These are phyloP conservation scores for Geotrichum macrosporum DNA, from an alignment of 1,139 yeast species.

Conservation along the genomic window DNA sequence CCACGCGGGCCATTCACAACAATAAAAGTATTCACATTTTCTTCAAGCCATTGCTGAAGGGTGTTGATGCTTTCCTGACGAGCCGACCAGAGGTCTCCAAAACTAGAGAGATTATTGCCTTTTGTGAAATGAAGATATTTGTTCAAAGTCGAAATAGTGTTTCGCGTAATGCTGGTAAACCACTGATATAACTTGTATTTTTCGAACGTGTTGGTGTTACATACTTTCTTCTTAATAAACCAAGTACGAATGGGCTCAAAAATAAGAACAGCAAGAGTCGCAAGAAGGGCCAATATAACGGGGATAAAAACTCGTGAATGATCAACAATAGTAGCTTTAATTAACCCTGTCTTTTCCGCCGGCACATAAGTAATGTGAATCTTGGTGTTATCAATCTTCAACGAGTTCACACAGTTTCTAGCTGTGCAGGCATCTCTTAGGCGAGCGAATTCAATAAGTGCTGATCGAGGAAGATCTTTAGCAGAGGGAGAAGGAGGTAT, in stretches of 20 bases:
- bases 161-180: slow-evolving; percentile 5
- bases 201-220: slow-evolving; percentile 15
- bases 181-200: slow-evolving; percentile 11
- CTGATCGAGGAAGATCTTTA: slow-evolving; percentile 45
- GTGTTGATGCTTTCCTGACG: slow-evolving; percentile 63
- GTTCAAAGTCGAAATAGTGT: slow-evolving; percentile 11
- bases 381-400: slow-evolving; percentile 47
- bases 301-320: slow-evolving; percentile 84
- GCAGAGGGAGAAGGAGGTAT: slow-evolving; percentile 51
- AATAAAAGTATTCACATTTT: slow-evolving; percentile 78
- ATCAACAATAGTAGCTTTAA: slow-evolving; percentile 34
- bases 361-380: slow-evolving; percentile 73
- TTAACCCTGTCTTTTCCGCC: slow-evolving; percentile 42
- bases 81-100: slow-evolving; percentile 62
- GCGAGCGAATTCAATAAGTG: slow-evolving; percentile 53
- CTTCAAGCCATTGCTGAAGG: slow-evolving; percentile 68
- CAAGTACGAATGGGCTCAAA: slow-evolving; percentile 91
- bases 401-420: slow-evolving; percentile 85
- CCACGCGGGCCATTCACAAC: slow-evolving; percentile 92
- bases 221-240: slow-evolving; percentile 67
- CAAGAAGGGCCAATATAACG: slow-evolving; percentile 53
- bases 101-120: slow-evolving; percentile 24
- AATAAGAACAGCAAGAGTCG: slow-evolving; percentile 75
- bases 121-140: slow-evolving; percentile 9
- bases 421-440: slow-evolving; percentile 77